Base-by-base conservation (phyloP, 805 yeast species). In the Teunomyces pallodes region DNA sequence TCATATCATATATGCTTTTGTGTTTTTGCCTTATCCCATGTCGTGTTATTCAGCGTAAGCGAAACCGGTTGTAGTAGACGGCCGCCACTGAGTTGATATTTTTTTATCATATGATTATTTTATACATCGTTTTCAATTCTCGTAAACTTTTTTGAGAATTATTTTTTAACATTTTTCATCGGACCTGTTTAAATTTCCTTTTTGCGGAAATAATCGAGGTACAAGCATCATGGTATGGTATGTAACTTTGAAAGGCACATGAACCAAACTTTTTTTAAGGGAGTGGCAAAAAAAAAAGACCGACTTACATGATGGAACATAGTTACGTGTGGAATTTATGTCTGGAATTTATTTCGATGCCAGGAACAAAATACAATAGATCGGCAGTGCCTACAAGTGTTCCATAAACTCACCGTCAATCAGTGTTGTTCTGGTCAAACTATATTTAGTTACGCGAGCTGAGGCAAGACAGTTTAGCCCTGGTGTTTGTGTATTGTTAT, bases 121-220 rank as follows among this genome's bases (percentile, higher is more conserved):
- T 38, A 10, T 38, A 9, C 17, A 38, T 38, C 30, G 41, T 38
- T 38, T 24, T 24, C 41, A 24, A n/a, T 13, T 12, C 41, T 38
- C 41, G 41, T 38, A 38, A 38, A 38, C 39, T 20, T 0, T 14
- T 16, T 10, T 13, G 26, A 9, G n/a, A 36, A 17, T 36, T 36
- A 36, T 36, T 36, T 36, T 36, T 36, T 20, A 17, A 16, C 27
- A 20, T 12, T 5, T 20, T 20, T 26, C 39, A 36, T 36, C 39
- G 26, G 39, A 12, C 13, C 39, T 16, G 28, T 16, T 36, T 36
- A 36, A 36, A 36, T 24, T 38, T 24, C n/a, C 41, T 38, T 20
- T 24, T 20, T 38, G 16, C 41, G 41, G 41, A 6, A 38, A 38
- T 26, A 38, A 38, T 38, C 41, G 41, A 38, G 41, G 41, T 26